phyloP scores from a whole-genome alignment of 2,329 filamentous ascomycete species.

The Hypoxylon sp. region DNA sequence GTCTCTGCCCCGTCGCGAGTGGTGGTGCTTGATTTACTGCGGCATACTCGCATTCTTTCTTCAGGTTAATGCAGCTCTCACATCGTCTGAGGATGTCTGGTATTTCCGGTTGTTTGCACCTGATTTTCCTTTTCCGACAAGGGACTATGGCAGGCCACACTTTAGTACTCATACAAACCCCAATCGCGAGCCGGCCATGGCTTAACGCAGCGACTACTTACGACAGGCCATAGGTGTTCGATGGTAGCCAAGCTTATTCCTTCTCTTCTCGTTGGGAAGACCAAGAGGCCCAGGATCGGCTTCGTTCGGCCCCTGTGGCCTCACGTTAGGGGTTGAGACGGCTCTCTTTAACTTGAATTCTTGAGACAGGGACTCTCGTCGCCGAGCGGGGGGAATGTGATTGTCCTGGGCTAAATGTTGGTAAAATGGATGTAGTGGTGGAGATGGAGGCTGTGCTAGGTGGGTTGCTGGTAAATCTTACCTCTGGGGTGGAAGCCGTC shows the following conservation, averaged over 20 bases:
- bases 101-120: slow-evolving; percentile 83
- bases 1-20: slow-evolving; percentile 59
- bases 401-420: slow-evolving; percentile 52
- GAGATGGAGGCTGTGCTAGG: slow-evolving; percentile 48
- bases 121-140: slow-evolving; percentile 92
- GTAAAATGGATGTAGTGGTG: slow-evolving; percentile 46
- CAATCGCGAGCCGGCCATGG: not conserved
- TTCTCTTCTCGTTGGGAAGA: slow-evolving; percentile 66
- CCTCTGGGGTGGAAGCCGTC: slow-evolving; percentile 50
- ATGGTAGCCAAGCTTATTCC: slow-evolving; percentile 96
- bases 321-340: slow-evolving; percentile 64
- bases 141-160: slow-evolving; percentile 72
- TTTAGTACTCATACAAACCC: slow-evolving; percentile 34
- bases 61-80: slow-evolving; percentile 91
- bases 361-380: slow-evolving; percentile 56
- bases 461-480: slow-evolving; percentile 50
- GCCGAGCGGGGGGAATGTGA: slow-evolving; percentile 53
- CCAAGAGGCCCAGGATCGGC: slow-evolving; percentile 54
- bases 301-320: slow-evolving; percentile 57
- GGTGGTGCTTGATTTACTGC: slow-evolving; percentile 81
- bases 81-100: slow-evolving; percentile 83
- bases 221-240: slow-evolving; percentile 95
- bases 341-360: slow-evolving; percentile 62
- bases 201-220: slow-evolving; percentile 66
- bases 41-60: slow-evolving; percentile 94